Evolutionary conservation across 2,329 filamentous ascomycete species (phyloP), one percentile per base, ranked within the genome.

Genomic region (Fusarium longipes): DNA sequence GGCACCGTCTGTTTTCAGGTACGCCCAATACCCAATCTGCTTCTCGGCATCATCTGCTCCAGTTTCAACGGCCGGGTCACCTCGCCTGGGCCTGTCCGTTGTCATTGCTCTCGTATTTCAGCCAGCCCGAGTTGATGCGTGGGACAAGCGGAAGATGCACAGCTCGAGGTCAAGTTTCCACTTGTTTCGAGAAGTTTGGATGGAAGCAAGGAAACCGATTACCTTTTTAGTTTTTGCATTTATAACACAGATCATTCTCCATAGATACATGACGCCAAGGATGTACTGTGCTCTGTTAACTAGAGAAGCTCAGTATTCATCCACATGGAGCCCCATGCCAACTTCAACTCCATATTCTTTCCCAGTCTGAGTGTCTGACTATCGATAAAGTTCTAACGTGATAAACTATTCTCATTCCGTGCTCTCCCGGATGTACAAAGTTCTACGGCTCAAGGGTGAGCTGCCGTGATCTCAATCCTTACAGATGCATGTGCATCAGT

Each of bases 151-250:
- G 40, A 55, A 54, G 39, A 27, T 29, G 14, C 18, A 48, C 30
- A n/a, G 30, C 45, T 36, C 36, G 24, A 47, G 29, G 20, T 25
- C 35, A 35, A 44, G 49, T 61, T 67, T 42, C 66, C 66, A 61
- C 68, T 70, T 72, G 49, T 51, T 72, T 72, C 68, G 56, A 70
- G 68, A 73, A 73, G 65, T 57, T 30, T 32, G 36, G 52, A 48
- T 65, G 10, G 64, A 71, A 70, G 33, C 20, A 22, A 40, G 17
- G 40, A 18, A 42, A 20, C 25, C n/a, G n/a, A n/a, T n/a, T 32
- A 15, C 35, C 40, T 36, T 18, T 42, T 32, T 58, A 57, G 55
- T 60, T 52, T 49, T 30, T 55, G 42, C 50, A 24, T 52, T 43
- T 53, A 57, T 65, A 63, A n/a, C n/a, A 57, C 47, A 64, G 20